Evolutionary conservation across 306 rosid species (phyloP).

Genomic region (Trifolium subterraneum): DNA sequence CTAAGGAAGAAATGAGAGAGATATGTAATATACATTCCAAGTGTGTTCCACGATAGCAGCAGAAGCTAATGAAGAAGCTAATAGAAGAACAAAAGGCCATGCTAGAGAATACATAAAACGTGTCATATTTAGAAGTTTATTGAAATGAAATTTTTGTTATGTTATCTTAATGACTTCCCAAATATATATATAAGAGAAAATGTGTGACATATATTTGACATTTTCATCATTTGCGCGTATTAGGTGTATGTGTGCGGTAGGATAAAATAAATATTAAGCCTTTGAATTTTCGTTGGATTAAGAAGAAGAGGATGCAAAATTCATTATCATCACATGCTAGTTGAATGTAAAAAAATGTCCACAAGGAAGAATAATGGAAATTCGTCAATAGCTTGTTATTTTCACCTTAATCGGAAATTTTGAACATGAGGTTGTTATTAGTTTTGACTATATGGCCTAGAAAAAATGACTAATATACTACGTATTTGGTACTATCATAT

Average conservation of each 20-base stretch:
- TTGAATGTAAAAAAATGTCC: constrained; percentile 15
- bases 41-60: constrained; percentile 45
- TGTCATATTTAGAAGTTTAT: constrained; percentile 34
- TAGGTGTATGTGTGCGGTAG: neutral
- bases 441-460: neutral
- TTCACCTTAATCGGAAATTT: constrained; percentile 9
- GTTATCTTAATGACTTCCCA: neutral
- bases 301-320: constrained; percentile 1
- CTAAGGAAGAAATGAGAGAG: neutral
- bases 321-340: constrained; percentile 2
- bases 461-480: constrained; percentile 11
- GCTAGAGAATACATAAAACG: constrained; percentile 35
- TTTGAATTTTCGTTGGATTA: constrained; percentile 43
- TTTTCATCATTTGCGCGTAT: constrained; percentile 40
- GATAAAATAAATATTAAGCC: neutral
- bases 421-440: neutral
- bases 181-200: constrained; percentile 20
- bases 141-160: constrained; percentile 11
- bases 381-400: constrained; percentile 21
- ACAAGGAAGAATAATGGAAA: neutral
- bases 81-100: constrained; percentile 42
- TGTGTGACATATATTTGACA: constrained; percentile 12
- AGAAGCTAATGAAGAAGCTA: constrained; percentile 38
- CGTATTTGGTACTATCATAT: neutral
- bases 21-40: constrained; percentile 38